These are phyloP conservation scores for Penicillium crystallinum DNA, from an alignment of 495 filamentous ascomycete genomes.

Conservation along the genomic window DNA sequence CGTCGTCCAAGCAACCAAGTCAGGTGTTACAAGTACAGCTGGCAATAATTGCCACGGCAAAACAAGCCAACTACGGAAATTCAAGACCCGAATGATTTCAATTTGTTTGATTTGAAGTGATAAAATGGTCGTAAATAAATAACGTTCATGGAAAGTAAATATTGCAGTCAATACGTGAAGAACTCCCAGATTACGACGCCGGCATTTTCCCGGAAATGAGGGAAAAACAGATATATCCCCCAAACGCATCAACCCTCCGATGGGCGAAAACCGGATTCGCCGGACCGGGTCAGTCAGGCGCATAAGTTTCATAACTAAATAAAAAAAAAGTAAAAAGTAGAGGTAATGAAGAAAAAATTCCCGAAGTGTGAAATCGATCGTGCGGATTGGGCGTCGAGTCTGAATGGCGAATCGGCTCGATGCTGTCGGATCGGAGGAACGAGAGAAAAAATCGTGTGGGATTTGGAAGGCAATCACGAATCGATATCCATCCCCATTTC, in stretches of 20 bases:
- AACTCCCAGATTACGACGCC: slow-evolving; percentile 5
- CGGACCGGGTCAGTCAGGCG: slow-evolving; percentile 21
- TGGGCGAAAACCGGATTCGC: slow-evolving; percentile 9
- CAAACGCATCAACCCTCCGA: slow-evolving; percentile 13
- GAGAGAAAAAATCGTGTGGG: neutral
- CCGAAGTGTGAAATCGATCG: slow-evolving; percentile 3
- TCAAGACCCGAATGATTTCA: no score
- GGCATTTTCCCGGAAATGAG: neutral
- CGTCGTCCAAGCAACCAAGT: no score
- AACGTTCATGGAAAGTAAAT: neutral
- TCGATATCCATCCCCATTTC: slow-evolving; percentile 38
- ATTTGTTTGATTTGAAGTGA: neutral
- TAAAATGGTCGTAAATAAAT: slow-evolving; percentile 4
- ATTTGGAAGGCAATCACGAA: slow-evolving; percentile 14
- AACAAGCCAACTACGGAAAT: no score
- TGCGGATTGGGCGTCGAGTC: slow-evolving; percentile 3
- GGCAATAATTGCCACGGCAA: no score
- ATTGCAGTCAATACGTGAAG: neutral
- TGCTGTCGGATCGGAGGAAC: neutral
- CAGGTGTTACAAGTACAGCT: no score
- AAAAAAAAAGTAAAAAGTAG: slow-evolving; percentile 10
- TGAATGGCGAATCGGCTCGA: neutral
- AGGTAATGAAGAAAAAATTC: neutral
- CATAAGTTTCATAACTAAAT: slow-evolving; percentile 15
- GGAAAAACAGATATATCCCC: slow-evolving; percentile 5